phyloP scores from a whole-genome alignment of 202 grass and related monocot species.

The Zizania palustris region DNA sequence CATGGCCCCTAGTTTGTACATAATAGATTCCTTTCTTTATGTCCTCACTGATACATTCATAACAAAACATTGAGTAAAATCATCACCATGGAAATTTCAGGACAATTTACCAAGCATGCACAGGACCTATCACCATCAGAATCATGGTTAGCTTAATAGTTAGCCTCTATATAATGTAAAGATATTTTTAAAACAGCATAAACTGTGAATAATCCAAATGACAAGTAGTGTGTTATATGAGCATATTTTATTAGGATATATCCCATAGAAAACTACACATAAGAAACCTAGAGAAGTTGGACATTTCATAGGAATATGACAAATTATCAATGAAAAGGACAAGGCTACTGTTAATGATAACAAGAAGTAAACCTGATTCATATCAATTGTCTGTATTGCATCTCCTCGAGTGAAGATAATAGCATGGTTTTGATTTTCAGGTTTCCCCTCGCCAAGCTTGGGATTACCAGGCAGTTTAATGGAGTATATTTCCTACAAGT shows the following conservation, averaged over 20 bases:
- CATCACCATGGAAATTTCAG: neutral
- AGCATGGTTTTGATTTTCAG: slow-evolving; percentile 96
- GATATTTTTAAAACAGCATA: neutral
- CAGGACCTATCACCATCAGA: slow-evolving; percentile 11
- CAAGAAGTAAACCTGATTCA: slow-evolving; percentile 80
- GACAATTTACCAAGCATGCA: slow-evolving; percentile 10
- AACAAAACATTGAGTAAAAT: neutral
- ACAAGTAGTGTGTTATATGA: slow-evolving; percentile 1
- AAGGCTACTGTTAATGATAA: slow-evolving; percentile 24
- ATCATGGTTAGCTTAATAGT: slow-evolving; percentile 7
- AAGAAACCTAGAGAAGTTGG: slow-evolving; percentile 22
- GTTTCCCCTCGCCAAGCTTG: slow-evolving; percentile 94
- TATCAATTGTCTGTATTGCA: slow-evolving; percentile 90
- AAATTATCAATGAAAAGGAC: neutral
- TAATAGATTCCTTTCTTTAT: neutral
- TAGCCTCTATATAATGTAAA: neutral
- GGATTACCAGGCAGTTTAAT: slow-evolving; percentile 91
- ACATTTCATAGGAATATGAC: neutral
- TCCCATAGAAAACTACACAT: neutral
- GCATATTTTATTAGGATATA: slow-evolving; percentile 4
- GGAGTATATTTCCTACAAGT: slow-evolving; percentile 85
- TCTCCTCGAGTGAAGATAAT: slow-evolving; percentile 93
- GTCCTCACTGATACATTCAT: neutral
- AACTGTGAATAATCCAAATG: slow-evolving; percentile 4
- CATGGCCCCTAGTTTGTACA: neutral